Percentiles rank a stretch among this genome's conserved stretches.
Conservation (phyloP, 78 protist species). For the Dictyostelium citrinum region DNA sequence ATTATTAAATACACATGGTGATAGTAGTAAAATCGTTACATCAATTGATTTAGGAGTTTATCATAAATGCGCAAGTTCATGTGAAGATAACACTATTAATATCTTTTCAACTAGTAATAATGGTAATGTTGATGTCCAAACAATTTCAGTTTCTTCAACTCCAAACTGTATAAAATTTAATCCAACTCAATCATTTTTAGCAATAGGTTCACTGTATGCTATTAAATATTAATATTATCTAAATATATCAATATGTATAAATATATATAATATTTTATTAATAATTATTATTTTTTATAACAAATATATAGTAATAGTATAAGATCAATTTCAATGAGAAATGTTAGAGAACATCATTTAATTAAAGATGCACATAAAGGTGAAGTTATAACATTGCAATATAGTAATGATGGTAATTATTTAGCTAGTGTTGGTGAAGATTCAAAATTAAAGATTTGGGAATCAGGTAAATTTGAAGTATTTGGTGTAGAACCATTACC, state of each 20-base stretch:
- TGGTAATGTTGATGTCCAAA: not conserved
- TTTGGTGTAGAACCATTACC: not conserved
- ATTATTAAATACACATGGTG: not conserved
- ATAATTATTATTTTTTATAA: not conserved
- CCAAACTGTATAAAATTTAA: conserved; percentile 3
- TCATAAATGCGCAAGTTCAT: conserved; percentile 16
- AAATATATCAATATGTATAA: too few relatives aligned
- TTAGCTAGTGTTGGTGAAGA: conserved; percentile 16
- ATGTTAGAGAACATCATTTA: not conserved
- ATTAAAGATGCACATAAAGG: conserved; percentile 39
- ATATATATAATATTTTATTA: too few relatives aligned
- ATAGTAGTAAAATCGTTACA: not conserved
- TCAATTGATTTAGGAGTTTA: not conserved
- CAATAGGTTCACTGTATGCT: conserved; percentile 6
- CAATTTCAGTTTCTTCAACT: not conserved
- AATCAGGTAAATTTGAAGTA: not conserved
- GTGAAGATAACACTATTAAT: not conserved
- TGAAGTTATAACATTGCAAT: not conserved
- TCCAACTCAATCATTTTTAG: conserved; percentile 30
- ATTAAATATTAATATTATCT: too few relatives aligned
- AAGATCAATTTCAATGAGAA: not conserved
- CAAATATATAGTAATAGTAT: not conserved
- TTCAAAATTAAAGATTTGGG: conserved; percentile 21
- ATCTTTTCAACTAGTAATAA: not conserved
- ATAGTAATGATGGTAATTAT: not conserved